phyloP scores from a whole-genome alignment of 2,329 filamentous ascomycete genomes.

The Fusarium nisikadoi region DNA sequence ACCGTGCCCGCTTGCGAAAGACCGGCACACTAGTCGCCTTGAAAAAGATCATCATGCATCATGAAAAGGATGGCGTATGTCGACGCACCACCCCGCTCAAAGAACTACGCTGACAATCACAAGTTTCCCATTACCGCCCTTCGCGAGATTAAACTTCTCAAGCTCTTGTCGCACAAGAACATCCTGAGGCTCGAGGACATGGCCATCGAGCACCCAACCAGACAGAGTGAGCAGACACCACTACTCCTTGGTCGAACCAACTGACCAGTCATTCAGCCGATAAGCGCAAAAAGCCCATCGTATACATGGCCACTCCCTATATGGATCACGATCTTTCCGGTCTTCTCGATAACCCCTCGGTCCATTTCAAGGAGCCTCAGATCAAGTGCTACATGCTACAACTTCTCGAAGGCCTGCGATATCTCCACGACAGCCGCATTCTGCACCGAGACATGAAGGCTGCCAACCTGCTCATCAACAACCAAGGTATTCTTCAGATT shows the following conservation, averaged over 20 bases:
- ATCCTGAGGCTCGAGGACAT: constrained; percentile 91
- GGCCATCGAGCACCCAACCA: constrained; percentile 83
- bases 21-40: constrained; percentile 83
- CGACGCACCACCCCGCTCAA: background rate
- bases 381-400: constrained; percentile 99
- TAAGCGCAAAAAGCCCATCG: constrained; percentile 82
- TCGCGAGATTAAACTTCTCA: constrained; percentile 96
- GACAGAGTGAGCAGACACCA: constrained; percentile 62
- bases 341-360: constrained; percentile 91
- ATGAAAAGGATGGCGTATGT: constrained; percentile 93
- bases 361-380: constrained; percentile 86
- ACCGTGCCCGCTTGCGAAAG: constrained; percentile 83
- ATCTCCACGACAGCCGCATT: constrained; percentile 90
- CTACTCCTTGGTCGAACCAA: background rate
- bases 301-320: constrained; percentile 99
- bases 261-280: constrained; percentile 63
- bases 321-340: constrained; percentile 99
- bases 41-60: constrained; percentile 99
- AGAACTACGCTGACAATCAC: constrained; percentile 16
- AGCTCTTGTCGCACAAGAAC: constrained; percentile 92
- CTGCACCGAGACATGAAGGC: constrained; percentile 99
- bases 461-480: constrained; percentile 96
- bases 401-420: constrained; percentile 86
- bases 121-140: constrained; percentile 97
- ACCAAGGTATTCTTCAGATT: constrained; percentile 92